phyloP scores from a whole-genome alignment of 2,329 filamentous ascomycete genomes.

The Aureobasidium sp. region DNA sequence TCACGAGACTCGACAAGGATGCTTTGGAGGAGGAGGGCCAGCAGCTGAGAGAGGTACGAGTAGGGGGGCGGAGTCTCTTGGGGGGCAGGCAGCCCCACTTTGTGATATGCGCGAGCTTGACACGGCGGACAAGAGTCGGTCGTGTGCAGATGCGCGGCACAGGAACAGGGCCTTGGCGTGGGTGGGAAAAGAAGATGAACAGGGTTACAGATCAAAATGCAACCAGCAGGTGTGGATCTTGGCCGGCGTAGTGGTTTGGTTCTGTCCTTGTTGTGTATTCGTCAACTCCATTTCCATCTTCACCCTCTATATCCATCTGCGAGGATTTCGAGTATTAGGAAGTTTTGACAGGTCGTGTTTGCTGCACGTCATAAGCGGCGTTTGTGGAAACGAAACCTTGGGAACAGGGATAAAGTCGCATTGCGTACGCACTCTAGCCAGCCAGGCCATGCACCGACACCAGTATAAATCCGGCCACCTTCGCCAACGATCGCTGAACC shows the following conservation, averaged over 20 bases:
- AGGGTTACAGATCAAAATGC: not conserved
- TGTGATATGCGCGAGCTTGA: not conserved
- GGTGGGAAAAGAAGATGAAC: not conserved
- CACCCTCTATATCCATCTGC: not conserved
- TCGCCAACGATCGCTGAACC: slow-evolving; percentile 18
- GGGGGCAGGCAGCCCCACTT: slow-evolving; percentile 1
- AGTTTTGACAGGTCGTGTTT: not conserved
- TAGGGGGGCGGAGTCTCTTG: not conserved
- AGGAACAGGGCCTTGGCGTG: not conserved
- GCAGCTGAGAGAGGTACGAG: too few species aligned
- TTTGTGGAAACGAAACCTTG: not conserved
- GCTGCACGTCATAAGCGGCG: not conserved
- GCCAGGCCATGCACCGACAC: slow-evolving; percentile 12
- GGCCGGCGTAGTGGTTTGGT: not conserved
- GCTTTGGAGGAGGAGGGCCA: not conserved
- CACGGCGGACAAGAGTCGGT: not conserved
- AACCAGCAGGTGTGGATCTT: not conserved
- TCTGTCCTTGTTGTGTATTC: not conserved
- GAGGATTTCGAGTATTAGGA: not conserved
- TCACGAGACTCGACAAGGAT: not conserved
- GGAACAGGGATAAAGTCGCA: not conserved
- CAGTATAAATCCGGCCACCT: slow-evolving; percentile 16
- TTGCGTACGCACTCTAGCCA: not conserved
- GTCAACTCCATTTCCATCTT: not conserved
- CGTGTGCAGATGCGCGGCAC: slow-evolving; percentile 1